These are phyloP conservation scores for Larix sibirica DNA, from an alignment of 83 land plant genomes.

Conservation along the genomic window DNA sequence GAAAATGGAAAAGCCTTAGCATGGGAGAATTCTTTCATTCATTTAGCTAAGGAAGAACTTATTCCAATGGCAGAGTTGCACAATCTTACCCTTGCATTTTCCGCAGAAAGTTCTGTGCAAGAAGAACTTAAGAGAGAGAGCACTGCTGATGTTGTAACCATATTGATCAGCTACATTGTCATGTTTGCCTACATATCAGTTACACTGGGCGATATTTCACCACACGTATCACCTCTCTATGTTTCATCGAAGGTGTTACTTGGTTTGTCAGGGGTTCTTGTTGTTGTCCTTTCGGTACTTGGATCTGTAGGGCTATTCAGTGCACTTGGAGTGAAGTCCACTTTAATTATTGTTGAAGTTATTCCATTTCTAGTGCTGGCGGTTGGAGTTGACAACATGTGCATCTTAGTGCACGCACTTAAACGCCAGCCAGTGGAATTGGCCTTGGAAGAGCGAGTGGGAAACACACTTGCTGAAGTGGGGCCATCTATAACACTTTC, in stretches of 20 bases:
- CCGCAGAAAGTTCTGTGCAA: conserved; percentile 92
- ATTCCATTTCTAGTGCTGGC: conserved; percentile 98
- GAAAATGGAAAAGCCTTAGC: conserved; percentile 75
- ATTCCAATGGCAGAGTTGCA: conserved; percentile 62
- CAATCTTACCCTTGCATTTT: conserved; percentile 84
- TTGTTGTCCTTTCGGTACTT: conserved; percentile 93
- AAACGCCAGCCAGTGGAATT: conserved; percentile 79
- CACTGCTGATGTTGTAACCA: conserved; percentile 88
- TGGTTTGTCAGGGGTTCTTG: conserved; percentile 89
- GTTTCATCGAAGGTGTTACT: conserved; percentile 92
- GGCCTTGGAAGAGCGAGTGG: conserved; percentile 73
- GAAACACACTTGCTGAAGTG: conserved; percentile 93
- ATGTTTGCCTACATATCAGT: conserved; percentile 97
- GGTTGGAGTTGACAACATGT: conserved; percentile 99
- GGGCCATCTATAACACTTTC: conserved; percentile 98
- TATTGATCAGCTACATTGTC: conserved; percentile 89
- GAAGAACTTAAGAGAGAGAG: conserved; percentile 95
- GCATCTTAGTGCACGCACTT: conserved; percentile 93
- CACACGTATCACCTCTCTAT: conserved; percentile 68
- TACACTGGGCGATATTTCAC: conserved; percentile 74
- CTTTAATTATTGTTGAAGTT: conserved; percentile 96
- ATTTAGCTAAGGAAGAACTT: conserved; percentile 79
- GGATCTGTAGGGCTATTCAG: conserved; percentile 97
- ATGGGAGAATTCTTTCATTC: conserved; percentile 93
- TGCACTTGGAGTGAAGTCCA: conserved; percentile 95